Percentiles rank a stretch among this genome's conserved stretches.
These are phyloP conservation scores for Daldinia eschscholtzii DNA, from an alignment of 2,329 filamentous ascomycete genomes.

Conservation along the genomic window DNA sequence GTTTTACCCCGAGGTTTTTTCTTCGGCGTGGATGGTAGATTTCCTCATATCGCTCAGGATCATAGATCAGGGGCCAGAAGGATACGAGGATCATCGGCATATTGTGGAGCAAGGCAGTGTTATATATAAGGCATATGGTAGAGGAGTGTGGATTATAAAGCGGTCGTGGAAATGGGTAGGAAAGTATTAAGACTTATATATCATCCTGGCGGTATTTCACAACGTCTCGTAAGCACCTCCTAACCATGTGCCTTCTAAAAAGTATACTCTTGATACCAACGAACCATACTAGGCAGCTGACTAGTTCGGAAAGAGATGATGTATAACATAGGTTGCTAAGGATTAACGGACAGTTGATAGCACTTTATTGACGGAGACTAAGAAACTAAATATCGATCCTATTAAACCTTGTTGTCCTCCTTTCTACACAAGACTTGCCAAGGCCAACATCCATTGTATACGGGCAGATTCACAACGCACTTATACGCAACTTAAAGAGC, in stretches of 20 bases:
- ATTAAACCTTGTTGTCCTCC: neutral
- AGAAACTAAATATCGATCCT: neutral
- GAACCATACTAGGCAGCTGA: too few relatives aligned
- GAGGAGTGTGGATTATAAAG: neutral
- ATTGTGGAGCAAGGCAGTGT: neutral
- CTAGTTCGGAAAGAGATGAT: neutral
- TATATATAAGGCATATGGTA: neutral
- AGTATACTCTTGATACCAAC: too few relatives aligned
- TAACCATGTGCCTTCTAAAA: neutral
- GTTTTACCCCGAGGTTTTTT: too few relatives aligned
- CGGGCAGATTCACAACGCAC: neutral
- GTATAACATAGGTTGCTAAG: neutral
- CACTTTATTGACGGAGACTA: neutral
- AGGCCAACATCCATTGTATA: too few relatives aligned
- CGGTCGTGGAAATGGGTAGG: constrained; percentile 5
- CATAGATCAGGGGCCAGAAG: neutral
- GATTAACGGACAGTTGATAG: neutral
- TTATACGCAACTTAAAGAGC: neutral
- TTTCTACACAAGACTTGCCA: neutral
- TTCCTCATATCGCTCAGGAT: neutral
- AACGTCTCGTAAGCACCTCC: neutral
- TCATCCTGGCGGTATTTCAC: neutral
- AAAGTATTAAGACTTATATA: neutral
- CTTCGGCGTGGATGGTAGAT: neutral
- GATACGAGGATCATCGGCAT: neutral